Percentiles rank a stretch among this genome's conserved stretches.
Evolutionary conservation across 139 green algal genomes (phyloP).

Genomic region (Chlorella sp.): DNA sequence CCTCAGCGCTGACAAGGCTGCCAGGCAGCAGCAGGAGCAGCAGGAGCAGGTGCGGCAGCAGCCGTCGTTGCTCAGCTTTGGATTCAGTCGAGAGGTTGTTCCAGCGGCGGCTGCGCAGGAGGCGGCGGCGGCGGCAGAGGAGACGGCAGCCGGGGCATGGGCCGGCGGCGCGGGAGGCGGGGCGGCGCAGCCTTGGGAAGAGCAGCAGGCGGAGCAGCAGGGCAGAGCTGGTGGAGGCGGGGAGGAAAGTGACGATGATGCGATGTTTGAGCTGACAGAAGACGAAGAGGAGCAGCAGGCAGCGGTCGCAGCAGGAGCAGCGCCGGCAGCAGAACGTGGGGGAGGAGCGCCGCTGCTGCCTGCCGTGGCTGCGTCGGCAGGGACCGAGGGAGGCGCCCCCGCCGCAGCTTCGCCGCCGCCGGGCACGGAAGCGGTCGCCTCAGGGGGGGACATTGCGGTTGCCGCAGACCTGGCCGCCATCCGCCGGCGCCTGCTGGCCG

Average conservation of each 20-base stretch:
- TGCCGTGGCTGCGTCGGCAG: neutral
- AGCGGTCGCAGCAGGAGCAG: neutral
- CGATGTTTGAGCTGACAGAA: constrained; percentile 20
- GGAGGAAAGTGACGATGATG: constrained; percentile 8
- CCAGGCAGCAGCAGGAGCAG: constrained; percentile 7
- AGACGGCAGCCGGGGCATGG: neutral
- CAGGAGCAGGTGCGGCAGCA: constrained; percentile 19
- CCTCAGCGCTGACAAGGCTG: no score
- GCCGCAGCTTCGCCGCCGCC: neutral
- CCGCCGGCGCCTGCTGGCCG: constrained; percentile 2
- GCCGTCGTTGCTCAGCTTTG: constrained; percentile 29
- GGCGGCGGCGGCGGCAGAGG: neutral
- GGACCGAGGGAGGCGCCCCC: neutral
- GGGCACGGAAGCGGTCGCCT: neutral
- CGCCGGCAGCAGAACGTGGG: constrained; percentile 4
- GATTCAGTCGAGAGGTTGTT: constrained; percentile 12
- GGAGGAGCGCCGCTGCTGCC: neutral
- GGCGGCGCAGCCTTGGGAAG: neutral
- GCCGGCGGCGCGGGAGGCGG: neutral
- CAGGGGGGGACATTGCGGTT: constrained; percentile 6
- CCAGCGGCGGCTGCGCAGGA: no score
- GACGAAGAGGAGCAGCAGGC: constrained; percentile 5
- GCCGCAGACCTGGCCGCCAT: constrained; percentile 9
- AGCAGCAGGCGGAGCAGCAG: no score
- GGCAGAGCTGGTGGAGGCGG: no score